phyloP scores from a whole-genome alignment of 768 basidiomycete genomes.

The Dictyophora rubrovolvata region DNA sequence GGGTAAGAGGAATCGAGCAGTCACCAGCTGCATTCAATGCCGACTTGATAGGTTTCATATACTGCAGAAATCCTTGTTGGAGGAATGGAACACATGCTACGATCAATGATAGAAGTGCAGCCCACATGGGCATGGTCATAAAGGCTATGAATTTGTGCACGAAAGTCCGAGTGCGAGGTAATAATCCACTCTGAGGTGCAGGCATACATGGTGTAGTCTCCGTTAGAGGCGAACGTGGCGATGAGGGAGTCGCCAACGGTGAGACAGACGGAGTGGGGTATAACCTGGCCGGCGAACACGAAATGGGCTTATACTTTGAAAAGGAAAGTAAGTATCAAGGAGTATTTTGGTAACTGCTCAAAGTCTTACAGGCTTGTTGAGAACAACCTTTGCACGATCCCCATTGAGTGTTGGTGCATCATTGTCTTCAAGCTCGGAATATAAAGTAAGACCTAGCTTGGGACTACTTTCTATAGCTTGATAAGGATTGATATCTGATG shows the following conservation, averaged over 20 bases:
- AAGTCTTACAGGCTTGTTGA: too few relatives aligned
- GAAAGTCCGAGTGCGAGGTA: conserved; percentile 18
- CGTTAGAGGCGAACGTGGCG: conserved; percentile 6
- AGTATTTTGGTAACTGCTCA: too few relatives aligned
- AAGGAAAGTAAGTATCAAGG: too few relatives aligned
- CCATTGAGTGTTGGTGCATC: neutral
- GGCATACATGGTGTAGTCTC: neutral
- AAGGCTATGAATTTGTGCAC: conserved; percentile 48
- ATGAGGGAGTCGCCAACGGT: neutral
- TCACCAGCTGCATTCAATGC: conserved; percentile 59
- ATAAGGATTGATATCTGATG: conserved; percentile 4
- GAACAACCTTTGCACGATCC: too few relatives aligned
- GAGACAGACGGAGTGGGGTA: neutral
- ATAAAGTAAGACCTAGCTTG: neutral
- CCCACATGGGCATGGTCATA: conserved; percentile 86
- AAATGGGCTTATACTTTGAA: neutral
- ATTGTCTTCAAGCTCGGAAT: neutral
- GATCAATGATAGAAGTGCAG: conserved; percentile 60
- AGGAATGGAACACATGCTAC: conserved; percentile 70
- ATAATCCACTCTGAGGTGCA: conserved; percentile 14
- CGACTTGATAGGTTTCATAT: conserved; percentile 56
- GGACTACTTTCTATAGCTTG: neutral
- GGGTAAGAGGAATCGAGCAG: conserved; percentile 79
- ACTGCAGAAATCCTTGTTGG: conserved; percentile 57
- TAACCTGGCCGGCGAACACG: neutral